phyloP scores from a whole-genome alignment of 371 early-diverging fungal species.

The Coemansia sp. region DNA sequence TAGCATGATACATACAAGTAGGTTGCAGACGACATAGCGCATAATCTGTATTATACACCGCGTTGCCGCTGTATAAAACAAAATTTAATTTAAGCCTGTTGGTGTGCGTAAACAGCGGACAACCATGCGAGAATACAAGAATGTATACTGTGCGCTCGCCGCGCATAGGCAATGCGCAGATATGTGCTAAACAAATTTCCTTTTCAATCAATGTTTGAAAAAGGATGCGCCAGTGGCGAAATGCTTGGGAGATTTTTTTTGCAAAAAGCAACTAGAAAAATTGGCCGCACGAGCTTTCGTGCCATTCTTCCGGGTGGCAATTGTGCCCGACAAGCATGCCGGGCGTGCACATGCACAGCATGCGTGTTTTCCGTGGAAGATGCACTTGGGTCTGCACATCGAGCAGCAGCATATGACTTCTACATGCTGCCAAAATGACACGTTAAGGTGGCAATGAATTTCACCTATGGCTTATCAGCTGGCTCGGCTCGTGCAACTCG shows the following conservation, averaged over 20 bases:
- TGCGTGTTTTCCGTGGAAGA: not conserved
- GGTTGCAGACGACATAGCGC: not conserved
- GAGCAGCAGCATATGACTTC: not conserved
- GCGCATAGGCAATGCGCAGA: conserved; percentile 4
- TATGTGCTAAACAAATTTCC: not conserved
- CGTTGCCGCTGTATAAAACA: not conserved
- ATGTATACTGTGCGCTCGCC: not conserved
- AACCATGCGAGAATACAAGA: not conserved
- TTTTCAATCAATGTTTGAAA: not conserved
- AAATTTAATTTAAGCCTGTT: conserved; percentile 1
- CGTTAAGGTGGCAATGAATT: not conserved
- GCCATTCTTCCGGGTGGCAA: not conserved
- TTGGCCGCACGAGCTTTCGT: not conserved
- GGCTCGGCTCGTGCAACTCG: not conserved
- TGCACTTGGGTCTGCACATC: no score
- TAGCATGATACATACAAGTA: not conserved
- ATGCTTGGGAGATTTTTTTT: no score
- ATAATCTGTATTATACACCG: not conserved
- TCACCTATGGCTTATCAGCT: not conserved
- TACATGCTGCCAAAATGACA: not conserved
- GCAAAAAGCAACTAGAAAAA: not conserved
- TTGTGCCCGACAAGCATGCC: not conserved
- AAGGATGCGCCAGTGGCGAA: not conserved
- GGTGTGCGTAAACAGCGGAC: not conserved
- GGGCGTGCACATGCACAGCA: not conserved